Evolutionary conservation across 2,329 filamentous ascomycete genomes (phyloP).

Genomic region (Talaromyces sp.): DNA sequence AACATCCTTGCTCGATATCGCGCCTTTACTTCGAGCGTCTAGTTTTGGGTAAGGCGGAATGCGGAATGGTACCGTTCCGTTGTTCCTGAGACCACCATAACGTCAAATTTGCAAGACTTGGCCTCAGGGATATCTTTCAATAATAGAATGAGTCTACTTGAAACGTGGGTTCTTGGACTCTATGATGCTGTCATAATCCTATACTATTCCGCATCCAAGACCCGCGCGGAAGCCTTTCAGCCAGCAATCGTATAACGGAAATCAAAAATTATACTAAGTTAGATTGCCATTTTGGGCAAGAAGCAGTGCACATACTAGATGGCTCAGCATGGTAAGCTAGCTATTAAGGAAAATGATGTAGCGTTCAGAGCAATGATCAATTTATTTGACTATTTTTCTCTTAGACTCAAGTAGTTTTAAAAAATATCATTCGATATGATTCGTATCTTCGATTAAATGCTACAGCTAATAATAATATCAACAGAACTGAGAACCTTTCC

Average conservation of each 20-base stretch:
- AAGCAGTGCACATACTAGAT: background rate
- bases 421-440: background rate
- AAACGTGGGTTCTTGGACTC: background rate
- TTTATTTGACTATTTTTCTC: background rate
- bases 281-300: background rate
- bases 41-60: background rate
- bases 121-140: background rate
- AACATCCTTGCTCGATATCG: background rate
- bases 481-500: background rate
- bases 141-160: background rate
- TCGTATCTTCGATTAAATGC: background rate
- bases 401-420: too few species aligned
- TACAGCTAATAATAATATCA: background rate
- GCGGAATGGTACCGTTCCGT: background rate
- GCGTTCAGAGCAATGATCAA: background rate
- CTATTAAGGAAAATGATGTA: background rate
- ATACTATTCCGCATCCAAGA: background rate
- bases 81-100: background rate
- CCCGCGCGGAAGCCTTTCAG: background rate
- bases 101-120: background rate
- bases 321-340: background rate
- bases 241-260: background rate
- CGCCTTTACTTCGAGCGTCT: background rate
- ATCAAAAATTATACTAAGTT: background rate
- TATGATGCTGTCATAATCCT: background rate